phyloP scores from a whole-genome alignment of 2,329 filamentous ascomycete species.

The Fusarium sp. region DNA sequence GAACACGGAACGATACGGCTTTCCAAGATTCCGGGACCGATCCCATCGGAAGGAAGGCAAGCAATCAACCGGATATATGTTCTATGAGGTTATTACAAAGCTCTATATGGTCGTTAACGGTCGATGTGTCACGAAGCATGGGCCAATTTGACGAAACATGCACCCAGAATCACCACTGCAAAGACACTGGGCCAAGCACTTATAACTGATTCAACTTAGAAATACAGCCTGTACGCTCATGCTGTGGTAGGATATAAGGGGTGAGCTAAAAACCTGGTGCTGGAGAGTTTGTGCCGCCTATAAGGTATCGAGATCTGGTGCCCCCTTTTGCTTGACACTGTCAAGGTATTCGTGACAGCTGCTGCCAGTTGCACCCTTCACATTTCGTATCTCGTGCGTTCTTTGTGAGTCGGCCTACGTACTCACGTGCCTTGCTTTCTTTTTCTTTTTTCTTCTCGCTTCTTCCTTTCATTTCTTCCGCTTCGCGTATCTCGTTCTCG shows the following conservation, averaged over 20 bases:
- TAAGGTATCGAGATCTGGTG: conserved; percentile 21
- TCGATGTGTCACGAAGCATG: conserved; percentile 8
- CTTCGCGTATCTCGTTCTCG: conserved; percentile 2
- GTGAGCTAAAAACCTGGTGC: not conserved
- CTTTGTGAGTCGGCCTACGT: conserved; percentile 17
- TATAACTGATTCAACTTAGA: conserved; percentile 24
- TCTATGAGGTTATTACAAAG: not conserved
- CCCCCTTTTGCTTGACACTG: conserved; percentile 24
- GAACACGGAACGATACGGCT: conserved; percentile 1
- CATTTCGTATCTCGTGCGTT: conserved; percentile 15
- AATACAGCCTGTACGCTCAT: conserved; percentile 30
- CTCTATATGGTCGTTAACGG: conserved; percentile 9
- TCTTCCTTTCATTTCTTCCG: conserved; percentile 6
- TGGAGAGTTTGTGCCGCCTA: conserved; percentile 3
- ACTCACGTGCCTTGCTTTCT: not conserved
- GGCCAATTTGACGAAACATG: conserved; percentile 1
- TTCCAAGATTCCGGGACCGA: not conserved
- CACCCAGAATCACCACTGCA: not conserved
- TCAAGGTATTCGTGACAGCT: conserved; percentile 35
- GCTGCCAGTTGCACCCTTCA: conserved; percentile 31
- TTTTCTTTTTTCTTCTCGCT: conserved; percentile 1
- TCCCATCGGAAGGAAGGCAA: conserved; percentile 5
- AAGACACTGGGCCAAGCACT: conserved; percentile 1
- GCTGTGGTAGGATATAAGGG: conserved; percentile 31
- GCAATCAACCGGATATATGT: conserved; percentile 4